Conservation (phyloP, 768 basidiomycete genomes). For the Phaeotremella fagi region DNA sequence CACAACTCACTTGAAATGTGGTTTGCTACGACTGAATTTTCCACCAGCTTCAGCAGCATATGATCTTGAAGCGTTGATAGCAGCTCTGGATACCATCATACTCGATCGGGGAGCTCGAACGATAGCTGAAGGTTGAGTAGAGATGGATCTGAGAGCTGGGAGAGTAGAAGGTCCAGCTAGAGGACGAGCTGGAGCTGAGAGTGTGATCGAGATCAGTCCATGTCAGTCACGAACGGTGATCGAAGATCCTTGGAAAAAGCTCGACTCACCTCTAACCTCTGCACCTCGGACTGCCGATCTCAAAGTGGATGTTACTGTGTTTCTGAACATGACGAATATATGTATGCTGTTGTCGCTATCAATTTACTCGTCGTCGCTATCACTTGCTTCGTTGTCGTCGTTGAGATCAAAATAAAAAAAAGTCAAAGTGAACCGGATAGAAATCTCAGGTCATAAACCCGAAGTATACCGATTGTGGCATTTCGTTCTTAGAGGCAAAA, state of each 20-base stretch:
- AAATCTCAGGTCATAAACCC: background rate
- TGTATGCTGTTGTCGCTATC: no score
- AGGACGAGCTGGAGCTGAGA: slow-evolving; percentile 10
- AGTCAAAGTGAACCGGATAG: no score
- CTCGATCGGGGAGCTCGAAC: background rate
- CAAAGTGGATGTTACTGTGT: slow-evolving; percentile 9
- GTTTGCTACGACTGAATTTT: slow-evolving; percentile 47
- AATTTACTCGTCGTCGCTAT: no score
- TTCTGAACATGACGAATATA: slow-evolving; percentile 25
- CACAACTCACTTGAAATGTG: slow-evolving; percentile 49
- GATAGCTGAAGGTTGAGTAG: background rate
- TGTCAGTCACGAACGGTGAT: background rate
- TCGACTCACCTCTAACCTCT: slow-evolving; percentile 18
- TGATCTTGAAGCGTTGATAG: slow-evolving; percentile 8
- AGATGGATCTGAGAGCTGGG: background rate
- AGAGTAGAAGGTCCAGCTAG: slow-evolving; percentile 26
- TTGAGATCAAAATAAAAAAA: no score
- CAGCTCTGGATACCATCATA: background rate
- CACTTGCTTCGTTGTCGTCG: no score
- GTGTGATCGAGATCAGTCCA: no score
- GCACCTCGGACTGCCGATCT: slow-evolving; percentile 11
- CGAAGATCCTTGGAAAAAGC: no score
- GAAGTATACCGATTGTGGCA: background rate
- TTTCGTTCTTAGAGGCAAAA: no score
- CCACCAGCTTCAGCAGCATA: slow-evolving; percentile 47